Evolutionary conservation across 2,329 filamentous ascomycete species (phyloP).

Genomic region (Colletotrichum echinochloae): DNA sequence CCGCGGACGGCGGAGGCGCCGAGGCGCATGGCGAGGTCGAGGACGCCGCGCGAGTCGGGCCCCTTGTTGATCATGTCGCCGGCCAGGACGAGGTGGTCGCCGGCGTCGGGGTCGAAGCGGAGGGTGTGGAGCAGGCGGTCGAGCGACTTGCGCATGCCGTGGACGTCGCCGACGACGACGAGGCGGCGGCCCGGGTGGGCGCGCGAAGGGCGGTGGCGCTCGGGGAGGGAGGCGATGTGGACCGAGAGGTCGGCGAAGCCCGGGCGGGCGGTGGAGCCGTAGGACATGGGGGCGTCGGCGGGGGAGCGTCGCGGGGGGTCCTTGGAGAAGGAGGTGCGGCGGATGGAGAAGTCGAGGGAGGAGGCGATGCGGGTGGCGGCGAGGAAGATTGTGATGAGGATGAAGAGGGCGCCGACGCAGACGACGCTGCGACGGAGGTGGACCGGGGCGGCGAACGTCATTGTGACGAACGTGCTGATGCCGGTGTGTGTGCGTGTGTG

Average conservation of each 20-base stretch:
- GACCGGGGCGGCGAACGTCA: conserved; percentile 27
- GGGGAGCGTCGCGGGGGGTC: conserved; percentile 13
- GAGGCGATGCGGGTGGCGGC: conserved; percentile 49
- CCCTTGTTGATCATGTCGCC: conserved; percentile 90
- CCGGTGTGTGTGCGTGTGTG: background rate
- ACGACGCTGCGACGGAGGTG: conserved; percentile 21
- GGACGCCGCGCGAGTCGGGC: conserved; percentile 82
- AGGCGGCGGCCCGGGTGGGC: conserved; percentile 66
- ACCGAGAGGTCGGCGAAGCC: conserved; percentile 47
- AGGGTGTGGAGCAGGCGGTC: conserved; percentile 74
- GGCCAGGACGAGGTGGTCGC: conserved; percentile 80
- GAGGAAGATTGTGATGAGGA: conserved; percentile 51
- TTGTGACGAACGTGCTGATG: background rate
- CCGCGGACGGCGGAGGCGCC: conserved; percentile 87
- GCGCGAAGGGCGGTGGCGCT: conserved; percentile 48
- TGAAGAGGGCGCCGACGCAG: conserved; percentile 44
- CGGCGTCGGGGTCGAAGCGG: conserved; percentile 62
- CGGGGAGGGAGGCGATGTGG: conserved; percentile 46
- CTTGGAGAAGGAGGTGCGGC: conserved; percentile 34
- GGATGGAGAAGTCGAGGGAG: conserved; percentile 30
- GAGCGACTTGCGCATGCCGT: conserved; percentile 82
- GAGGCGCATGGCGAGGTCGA: conserved; percentile 79
- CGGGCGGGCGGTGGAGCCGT: conserved; percentile 55
- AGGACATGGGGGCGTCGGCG: conserved; percentile 54
- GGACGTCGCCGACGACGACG: conserved; percentile 90